These are phyloP conservation scores for Cyclotella distinguenda DNA, from an alignment of 108 stramenopile species.

Conservation along the genomic window DNA sequence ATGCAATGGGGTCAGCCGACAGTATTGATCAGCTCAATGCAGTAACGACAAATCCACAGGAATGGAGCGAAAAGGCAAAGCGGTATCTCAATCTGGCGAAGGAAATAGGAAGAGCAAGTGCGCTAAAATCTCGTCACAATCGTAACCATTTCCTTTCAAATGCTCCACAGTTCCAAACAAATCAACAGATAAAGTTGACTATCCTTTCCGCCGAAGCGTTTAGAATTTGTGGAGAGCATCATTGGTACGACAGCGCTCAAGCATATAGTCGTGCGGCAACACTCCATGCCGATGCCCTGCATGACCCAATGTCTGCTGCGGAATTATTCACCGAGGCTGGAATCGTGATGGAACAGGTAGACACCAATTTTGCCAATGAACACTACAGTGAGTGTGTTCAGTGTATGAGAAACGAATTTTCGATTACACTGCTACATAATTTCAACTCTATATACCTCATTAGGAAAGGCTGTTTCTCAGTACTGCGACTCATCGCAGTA, in stretches of 20 bases:
- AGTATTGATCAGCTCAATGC: background rate
- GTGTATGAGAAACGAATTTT: background rate
- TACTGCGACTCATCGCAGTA: slow-evolving; percentile 33
- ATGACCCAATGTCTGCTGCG: slow-evolving; percentile 15
- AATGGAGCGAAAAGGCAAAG: slow-evolving; percentile 12
- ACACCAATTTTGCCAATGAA: slow-evolving; percentile 20
- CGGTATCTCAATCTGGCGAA: slow-evolving; percentile 13
- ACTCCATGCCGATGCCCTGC: slow-evolving; percentile 20
- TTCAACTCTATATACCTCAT: too few species aligned
- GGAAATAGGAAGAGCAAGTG: slow-evolving; percentile 6
- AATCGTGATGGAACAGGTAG: slow-evolving; percentile 30
- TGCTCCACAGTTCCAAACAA: slow-evolving; percentile 2
- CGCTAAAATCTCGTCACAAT: slow-evolving; percentile 5
- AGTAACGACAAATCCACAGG: slow-evolving; percentile 4
- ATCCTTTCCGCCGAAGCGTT: slow-evolving; percentile 34
- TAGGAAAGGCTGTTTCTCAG: slow-evolving; percentile 21
- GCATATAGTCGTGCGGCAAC: slow-evolving; percentile 26
- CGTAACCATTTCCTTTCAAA: background rate
- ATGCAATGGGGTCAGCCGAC: too few species aligned
- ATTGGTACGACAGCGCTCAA: slow-evolving; percentile 23
- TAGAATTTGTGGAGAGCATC: slow-evolving; percentile 29
- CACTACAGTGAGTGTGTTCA: slow-evolving; percentile 25
- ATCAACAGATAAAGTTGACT: slow-evolving; percentile 26
- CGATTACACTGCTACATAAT: too few species aligned
- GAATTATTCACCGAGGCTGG: slow-evolving; percentile 24